phyloP scores from a whole-genome alignment of 805 yeast species.

The Candida ipomoeae region DNA sequence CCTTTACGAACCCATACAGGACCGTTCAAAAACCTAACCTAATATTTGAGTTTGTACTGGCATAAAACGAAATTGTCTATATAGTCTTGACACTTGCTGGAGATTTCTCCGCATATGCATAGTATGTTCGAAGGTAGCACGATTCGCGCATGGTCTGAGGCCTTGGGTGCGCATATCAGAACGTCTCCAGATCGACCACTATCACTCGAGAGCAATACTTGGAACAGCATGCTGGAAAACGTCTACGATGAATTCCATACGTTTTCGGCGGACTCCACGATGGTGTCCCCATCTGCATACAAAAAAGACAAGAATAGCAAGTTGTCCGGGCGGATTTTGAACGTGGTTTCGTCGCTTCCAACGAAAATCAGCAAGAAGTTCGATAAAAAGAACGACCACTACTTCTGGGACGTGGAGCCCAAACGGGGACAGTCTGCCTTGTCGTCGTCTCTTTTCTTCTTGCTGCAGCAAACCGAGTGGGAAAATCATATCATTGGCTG shows the following conservation, averaged over 20 bases:
- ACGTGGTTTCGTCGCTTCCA: constrained; percentile 66
- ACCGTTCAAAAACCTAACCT: no score
- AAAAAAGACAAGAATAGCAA: constrained; percentile 25
- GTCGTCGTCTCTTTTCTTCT: constrained; percentile 65
- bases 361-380: constrained; percentile 48
- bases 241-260: constrained; percentile 21
- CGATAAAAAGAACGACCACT: constrained; percentile 25
- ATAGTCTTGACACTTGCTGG: no score
- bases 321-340: constrained; percentile 63
- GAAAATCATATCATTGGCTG: constrained; percentile 87
- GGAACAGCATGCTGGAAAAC: constrained; percentile 11
- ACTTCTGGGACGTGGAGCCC: constrained; percentile 56
- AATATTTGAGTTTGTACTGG: no score
- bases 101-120: neutral
- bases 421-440: constrained; percentile 82
- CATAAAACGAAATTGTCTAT: no score
- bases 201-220: neutral
- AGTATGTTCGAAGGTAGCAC: neutral
- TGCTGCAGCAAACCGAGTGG: constrained; percentile 70
- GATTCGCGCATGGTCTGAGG: neutral
- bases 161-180: neutral
- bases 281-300: constrained; percentile 29
- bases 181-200: neutral
- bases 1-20: no score
- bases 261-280: constrained; percentile 16